Percentiles rank a stretch among this genome's conserved stretches.
phyloP scores from a whole-genome alignment of 2,329 filamentous ascomycete genomes.

The Fusarium sp. region DNA sequence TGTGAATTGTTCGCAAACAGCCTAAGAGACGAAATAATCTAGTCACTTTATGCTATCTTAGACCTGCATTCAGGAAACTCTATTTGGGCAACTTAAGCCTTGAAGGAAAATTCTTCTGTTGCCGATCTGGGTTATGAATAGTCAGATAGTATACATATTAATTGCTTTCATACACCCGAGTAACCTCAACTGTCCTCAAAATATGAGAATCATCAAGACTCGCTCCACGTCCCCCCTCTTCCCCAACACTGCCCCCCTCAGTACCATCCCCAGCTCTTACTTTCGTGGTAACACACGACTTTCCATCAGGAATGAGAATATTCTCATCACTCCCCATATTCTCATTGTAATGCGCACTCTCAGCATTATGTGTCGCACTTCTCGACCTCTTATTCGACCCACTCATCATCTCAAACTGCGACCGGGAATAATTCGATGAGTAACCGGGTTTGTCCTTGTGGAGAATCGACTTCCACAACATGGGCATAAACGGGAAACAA shows the following conservation, averaged over 20 bases:
- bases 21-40: no score
- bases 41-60: rapidly evolving
- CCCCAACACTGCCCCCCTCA: neutral
- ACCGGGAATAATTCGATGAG: conserved; percentile 23
- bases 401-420: conserved; percentile 32
- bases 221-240: neutral
- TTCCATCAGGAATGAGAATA: conserved; percentile 12
- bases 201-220: conserved; percentile 23
- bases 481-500: conserved; percentile 33
- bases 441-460: conserved; percentile 29
- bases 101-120: no score
- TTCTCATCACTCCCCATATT: conserved; percentile 25
- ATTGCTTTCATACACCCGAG: conserved; percentile 18
- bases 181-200: conserved; percentile 25
- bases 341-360: conserved; percentile 8
- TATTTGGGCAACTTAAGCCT: no score
- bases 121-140: no score
- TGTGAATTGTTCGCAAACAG: no score
- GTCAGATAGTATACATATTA: no score
- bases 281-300: conserved; percentile 13
- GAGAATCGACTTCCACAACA: conserved; percentile 33
- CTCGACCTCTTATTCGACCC: conserved; percentile 8
- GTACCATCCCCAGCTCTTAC: neutral
- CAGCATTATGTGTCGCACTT: neutral
- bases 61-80: no score